Conservation (phyloP, 305 asterid species). For the Ajuga reptans region DNA sequence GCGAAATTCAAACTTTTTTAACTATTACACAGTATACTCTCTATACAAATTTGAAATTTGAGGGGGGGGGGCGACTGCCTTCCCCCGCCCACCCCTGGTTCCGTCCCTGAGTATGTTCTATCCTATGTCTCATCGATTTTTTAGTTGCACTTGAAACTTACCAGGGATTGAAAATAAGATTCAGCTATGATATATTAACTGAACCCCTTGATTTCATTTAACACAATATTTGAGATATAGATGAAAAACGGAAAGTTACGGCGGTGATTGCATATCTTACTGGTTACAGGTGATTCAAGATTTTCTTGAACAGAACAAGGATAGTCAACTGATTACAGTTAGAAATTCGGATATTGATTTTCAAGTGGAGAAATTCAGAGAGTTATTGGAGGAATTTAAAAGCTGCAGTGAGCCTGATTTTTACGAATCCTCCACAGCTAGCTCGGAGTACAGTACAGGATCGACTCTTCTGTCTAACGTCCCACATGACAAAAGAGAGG, state of each 20-base stretch:
- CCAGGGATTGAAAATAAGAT: background rate
- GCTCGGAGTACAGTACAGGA: slow-evolving; percentile 52
- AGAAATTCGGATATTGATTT: slow-evolving; percentile 36
- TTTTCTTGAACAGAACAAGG: slow-evolving; percentile 61
- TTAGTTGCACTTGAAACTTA: background rate
- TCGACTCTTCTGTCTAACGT: slow-evolving; percentile 37
- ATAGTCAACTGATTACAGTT: slow-evolving; percentile 29
- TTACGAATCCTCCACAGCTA: slow-evolving; percentile 31
- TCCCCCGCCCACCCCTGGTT: too few relatives aligned
- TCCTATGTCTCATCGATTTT: background rate
- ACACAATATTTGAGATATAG: background rate
- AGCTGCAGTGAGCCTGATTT: slow-evolving; percentile 38
- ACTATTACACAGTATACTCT: too few relatives aligned
- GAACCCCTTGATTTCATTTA: background rate
- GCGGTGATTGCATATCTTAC: background rate
- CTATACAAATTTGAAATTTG: too few relatives aligned
- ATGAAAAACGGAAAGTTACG: background rate
- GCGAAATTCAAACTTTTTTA: too few relatives aligned
- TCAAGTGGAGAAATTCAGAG: slow-evolving; percentile 49
- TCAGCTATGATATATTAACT: background rate
- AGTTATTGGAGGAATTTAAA: slow-evolving; percentile 42
- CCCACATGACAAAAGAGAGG: slow-evolving; percentile 33
- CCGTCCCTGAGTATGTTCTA: background rate
- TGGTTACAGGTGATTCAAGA: slow-evolving; percentile 57
- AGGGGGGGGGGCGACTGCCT: too few relatives aligned